Percentiles rank a stretch among this genome's conserved stretches.
phyloP scores from a whole-genome alignment of 2,329 filamentous ascomycete species.

The Bipolaris zeicola region DNA sequence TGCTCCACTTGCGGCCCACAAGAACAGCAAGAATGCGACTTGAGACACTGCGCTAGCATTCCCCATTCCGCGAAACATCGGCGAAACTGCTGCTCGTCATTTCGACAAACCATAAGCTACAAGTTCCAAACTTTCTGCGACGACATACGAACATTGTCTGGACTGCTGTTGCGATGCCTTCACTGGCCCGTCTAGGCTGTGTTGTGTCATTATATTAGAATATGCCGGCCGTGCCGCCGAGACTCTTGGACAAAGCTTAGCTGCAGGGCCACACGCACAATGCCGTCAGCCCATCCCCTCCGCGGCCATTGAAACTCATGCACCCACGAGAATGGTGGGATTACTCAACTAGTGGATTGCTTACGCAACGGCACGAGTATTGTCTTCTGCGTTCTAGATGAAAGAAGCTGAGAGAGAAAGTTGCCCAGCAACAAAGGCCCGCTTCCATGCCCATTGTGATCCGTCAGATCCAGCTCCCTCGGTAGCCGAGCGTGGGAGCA shows the following conservation, averaged over 20 bases:
- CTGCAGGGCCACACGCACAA: slow-evolving; percentile 25
- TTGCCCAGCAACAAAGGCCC: not conserved
- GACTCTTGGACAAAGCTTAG: slow-evolving; percentile 40
- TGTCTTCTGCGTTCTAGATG: slow-evolving; percentile 3
- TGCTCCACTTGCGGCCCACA: slow-evolving; percentile 15
- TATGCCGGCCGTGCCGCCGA: slow-evolving; percentile 31
- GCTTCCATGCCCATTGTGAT: not conserved
- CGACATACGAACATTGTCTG: not conserved
- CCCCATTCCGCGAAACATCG: slow-evolving; percentile 5
- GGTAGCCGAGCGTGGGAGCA: slow-evolving; percentile 1
- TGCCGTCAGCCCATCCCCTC: slow-evolving; percentile 25
- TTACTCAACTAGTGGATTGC: slow-evolving; percentile 17
- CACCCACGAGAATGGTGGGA: not conserved
- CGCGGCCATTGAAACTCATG: slow-evolving; percentile 15
- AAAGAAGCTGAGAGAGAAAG: not conserved
- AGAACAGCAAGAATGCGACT: slow-evolving; percentile 16
- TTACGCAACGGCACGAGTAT: slow-evolving; percentile 3
- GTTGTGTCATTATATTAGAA: slow-evolving; percentile 27
- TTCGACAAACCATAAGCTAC: not conserved
- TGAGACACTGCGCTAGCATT: slow-evolving; percentile 10
- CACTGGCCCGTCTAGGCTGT: not conserved
- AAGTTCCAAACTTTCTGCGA: slow-evolving; percentile 1
- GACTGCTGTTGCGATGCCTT: not conserved
- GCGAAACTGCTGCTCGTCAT: slow-evolving; percentile 6
- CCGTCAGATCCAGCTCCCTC: slow-evolving; percentile 19